These are phyloP conservation scores for Fusarium tuaranense DNA, from an alignment of 2,329 filamentous ascomycete genomes.

Conservation along the genomic window DNA sequence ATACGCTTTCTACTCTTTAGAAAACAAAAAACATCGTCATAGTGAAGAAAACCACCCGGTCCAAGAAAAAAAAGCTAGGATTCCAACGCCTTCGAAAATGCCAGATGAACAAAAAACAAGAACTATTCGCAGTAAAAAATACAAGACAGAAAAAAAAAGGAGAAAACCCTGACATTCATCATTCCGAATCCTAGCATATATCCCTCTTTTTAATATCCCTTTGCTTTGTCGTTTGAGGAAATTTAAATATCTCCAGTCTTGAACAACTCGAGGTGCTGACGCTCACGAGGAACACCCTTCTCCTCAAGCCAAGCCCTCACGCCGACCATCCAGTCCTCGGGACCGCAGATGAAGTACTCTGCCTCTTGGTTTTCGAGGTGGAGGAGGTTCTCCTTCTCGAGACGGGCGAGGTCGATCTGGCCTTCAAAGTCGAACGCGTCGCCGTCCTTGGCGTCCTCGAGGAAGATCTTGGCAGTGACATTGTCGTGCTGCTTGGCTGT, in stretches of 20 bases:
- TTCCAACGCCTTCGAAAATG: slow-evolving; percentile 37
- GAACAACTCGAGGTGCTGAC: slow-evolving; percentile 77
- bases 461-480: slow-evolving; percentile 64
- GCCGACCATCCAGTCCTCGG: slow-evolving; percentile 75
- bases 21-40: slow-evolving; percentile 15
- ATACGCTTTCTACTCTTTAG: slow-evolving; percentile 13
- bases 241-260: slow-evolving; percentile 61
- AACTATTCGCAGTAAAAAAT: background rate
- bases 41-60: slow-evolving; percentile 19
- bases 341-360: slow-evolving; percentile 80
- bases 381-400: slow-evolving; percentile 66
- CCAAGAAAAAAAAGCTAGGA: slow-evolving; percentile 19
- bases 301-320: slow-evolving; percentile 63
- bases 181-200: background rate
- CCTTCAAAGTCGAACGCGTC: slow-evolving; percentile 70
- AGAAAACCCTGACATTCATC: background rate
- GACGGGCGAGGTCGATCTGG: slow-evolving; percentile 66
- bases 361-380: slow-evolving; percentile 65
- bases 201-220: background rate
- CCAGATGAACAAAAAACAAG: slow-evolving; percentile 2
- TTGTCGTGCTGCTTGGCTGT: slow-evolving; percentile 52
- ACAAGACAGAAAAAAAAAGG: background rate
- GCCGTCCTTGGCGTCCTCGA: slow-evolving; percentile 62
- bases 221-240: background rate
- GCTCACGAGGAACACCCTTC: slow-evolving; percentile 67